phyloP scores from a whole-genome alignment of 164 flowering plant species.

The Vitis amurensis region DNA sequence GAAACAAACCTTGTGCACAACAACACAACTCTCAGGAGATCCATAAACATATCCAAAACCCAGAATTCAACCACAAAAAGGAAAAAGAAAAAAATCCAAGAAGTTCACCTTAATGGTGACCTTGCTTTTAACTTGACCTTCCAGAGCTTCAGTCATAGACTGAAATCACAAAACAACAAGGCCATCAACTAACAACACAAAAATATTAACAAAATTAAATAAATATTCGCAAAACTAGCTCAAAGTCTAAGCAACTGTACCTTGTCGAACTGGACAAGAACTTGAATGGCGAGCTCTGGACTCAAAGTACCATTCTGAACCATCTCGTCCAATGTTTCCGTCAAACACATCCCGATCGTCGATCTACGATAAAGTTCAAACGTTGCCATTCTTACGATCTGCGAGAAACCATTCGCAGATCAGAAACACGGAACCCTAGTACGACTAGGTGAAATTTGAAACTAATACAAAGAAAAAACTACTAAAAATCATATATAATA shows the following conservation, averaged over 20 bases:
- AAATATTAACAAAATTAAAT: neutral
- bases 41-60: neutral
- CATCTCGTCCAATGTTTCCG: slow-evolving; percentile 96
- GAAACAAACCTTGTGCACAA: neutral
- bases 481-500: no score
- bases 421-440: neutral
- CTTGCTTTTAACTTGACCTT: slow-evolving; percentile 73
- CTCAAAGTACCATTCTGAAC: slow-evolving; percentile 74
- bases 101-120: slow-evolving; percentile 56
- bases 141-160: slow-evolving; percentile 82
- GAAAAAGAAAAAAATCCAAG: neutral
- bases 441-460: no score
- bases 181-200: slow-evolving; percentile 24
- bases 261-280: slow-evolving; percentile 95
- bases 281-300: slow-evolving; percentile 92
- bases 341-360: slow-evolving; percentile 95
- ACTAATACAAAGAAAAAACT: no score
- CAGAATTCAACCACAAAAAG: neutral
- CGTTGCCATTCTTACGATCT: slow-evolving; percentile 65
- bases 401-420: neutral
- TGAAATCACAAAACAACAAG: slow-evolving; percentile 13
- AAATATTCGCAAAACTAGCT: neutral
- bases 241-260: slow-evolving; percentile 19
- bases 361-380: slow-evolving; percentile 91
- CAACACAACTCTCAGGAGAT: neutral